These are phyloP conservation scores for Cyphellophora attinorum DNA, from an alignment of 2,329 filamentous ascomycete genomes.

Conservation along the genomic window DNA sequence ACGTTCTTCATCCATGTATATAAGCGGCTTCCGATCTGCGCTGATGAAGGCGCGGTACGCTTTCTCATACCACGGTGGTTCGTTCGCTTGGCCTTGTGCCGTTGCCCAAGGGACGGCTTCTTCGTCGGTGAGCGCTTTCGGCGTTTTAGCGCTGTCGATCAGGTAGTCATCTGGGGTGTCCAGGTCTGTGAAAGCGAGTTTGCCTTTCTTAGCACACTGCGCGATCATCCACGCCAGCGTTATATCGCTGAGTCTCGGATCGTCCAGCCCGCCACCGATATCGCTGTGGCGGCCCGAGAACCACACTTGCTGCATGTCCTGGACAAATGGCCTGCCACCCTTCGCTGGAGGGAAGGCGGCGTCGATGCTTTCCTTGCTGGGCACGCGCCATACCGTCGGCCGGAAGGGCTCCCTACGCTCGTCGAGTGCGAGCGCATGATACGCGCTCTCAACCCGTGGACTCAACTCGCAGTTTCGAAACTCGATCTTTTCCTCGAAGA, in stretches of 20 bases:
- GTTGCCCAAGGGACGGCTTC: constrained; percentile 12
- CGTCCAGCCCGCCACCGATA: constrained; percentile 35
- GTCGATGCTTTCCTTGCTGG: constrained; percentile 25
- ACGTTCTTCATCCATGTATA: constrained; percentile 15
- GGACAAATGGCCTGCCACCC: constrained; percentile 25
- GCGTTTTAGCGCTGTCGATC: not conserved
- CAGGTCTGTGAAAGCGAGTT: constrained; percentile 11
- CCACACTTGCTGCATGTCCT: constrained; percentile 37
- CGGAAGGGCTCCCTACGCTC: constrained; percentile 35
- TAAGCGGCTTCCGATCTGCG: constrained; percentile 18
- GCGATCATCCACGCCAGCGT: constrained; percentile 49
- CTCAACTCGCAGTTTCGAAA: constrained; percentile 20
- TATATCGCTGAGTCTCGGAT: constrained; percentile 38
- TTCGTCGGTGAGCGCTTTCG: not conserved
- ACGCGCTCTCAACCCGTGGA: constrained; percentile 26
- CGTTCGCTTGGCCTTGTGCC: constrained; percentile 11
- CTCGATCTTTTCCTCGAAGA: constrained; percentile 19
- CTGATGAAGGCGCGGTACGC: constrained; percentile 16
- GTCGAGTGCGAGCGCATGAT: constrained; percentile 30
- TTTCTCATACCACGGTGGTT: constrained; percentile 17
- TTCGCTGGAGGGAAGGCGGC: constrained; percentile 25
- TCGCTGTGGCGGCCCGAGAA: constrained; percentile 38
- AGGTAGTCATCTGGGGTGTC: constrained; percentile 2
- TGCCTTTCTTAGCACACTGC: constrained; percentile 22
- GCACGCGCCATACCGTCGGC: constrained; percentile 43